Evolutionary conservation across 1,284 basidiomycete genomes (phyloP).

Genomic region (Melampsora americana): DNA sequence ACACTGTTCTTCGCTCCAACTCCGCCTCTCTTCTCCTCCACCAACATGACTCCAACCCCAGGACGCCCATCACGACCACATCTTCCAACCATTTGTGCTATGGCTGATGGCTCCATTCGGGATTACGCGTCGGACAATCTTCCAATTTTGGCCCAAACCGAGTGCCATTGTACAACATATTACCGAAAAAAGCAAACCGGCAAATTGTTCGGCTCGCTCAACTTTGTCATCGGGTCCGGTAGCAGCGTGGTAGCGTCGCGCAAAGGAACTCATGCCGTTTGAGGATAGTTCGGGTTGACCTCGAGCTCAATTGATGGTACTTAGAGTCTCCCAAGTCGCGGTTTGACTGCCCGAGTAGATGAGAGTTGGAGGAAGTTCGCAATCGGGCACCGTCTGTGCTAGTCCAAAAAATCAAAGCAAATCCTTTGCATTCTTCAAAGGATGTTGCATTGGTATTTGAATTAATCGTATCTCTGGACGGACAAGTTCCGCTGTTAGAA

Average conservation of each 20-base stretch:
- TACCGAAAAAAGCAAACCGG: too few relatives aligned
- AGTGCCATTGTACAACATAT: constrained; percentile 1
- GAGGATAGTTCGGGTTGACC: not conserved
- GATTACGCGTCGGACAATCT: not conserved
- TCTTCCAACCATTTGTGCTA: constrained; percentile 12
- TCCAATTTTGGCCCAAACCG: constrained; percentile 18
- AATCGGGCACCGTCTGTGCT: not conserved
- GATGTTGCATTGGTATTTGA: not conserved
- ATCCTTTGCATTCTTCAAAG: not conserved
- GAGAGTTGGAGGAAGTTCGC: not conserved
- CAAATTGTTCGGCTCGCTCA: too few relatives aligned
- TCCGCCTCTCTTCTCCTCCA: not conserved
- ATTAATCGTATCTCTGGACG: constrained; percentile 11
- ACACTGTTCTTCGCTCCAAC: not conserved
- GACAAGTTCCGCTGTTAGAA: not conserved
- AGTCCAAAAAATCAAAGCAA: not conserved
- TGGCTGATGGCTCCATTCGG: not conserved
- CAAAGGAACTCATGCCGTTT: not conserved
- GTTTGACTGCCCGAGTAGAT: constrained; percentile 1
- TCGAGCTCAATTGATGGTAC: not conserved
- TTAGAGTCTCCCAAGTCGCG: not conserved
- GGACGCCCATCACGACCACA: constrained; percentile 9
- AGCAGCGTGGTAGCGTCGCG: not conserved
- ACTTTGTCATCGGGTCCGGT: not conserved
- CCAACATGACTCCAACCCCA: not conserved